These are phyloP conservation scores for Amylostereum areolatum DNA, from an alignment of 1,284 basidiomycete genomes.

Conservation along the genomic window DNA sequence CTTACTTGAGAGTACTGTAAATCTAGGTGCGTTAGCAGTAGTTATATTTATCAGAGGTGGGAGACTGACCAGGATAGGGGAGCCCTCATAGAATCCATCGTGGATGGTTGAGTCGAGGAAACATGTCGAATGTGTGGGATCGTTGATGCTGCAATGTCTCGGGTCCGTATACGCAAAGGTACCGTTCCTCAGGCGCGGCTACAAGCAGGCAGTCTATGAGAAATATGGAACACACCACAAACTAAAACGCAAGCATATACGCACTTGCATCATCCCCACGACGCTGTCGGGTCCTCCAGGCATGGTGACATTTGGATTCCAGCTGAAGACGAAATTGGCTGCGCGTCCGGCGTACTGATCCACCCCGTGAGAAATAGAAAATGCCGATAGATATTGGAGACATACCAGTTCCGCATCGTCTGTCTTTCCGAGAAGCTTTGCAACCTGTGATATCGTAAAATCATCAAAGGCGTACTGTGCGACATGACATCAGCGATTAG, in stretches of 20 bases:
- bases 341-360: constrained; percentile 47
- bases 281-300: constrained; percentile 36
- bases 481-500: neutral
- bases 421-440: constrained; percentile 43
- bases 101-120: constrained; percentile 51
- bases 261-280: constrained; percentile 48
- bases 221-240: neutral
- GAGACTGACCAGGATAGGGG: constrained; percentile 31
- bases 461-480: constrained; percentile 53
- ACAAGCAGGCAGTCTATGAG: constrained; percentile 3
- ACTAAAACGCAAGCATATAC: neutral
- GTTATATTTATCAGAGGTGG: no score
- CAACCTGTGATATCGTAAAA: constrained; percentile 60
- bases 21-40: no score
- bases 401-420: constrained; percentile 43
- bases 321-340: constrained; percentile 52
- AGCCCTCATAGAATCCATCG: constrained; percentile 64
- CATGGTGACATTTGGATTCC: constrained; percentile 51
- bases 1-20: no score
- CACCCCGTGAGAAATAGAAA: no score
- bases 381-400: neutral
- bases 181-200: constrained; percentile 56
- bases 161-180: constrained; percentile 63
- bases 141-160: constrained; percentile 58
- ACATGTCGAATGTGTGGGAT: constrained; percentile 50